Evolutionary conservation across 371 early-diverging fungal species (phyloP).

Genomic region (Vairimorpha necatrix): DNA sequence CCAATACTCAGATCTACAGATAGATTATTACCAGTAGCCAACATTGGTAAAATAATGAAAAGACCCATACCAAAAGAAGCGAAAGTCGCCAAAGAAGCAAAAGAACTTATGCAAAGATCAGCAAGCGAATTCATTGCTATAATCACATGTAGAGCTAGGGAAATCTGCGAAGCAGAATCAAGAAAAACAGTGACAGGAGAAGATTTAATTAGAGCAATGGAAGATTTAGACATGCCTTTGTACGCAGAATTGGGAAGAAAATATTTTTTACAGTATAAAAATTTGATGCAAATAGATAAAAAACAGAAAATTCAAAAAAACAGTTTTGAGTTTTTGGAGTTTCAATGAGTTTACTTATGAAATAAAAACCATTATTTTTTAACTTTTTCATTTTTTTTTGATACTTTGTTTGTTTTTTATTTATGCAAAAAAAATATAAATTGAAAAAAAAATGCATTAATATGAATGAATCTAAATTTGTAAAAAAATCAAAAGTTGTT

Average conservation of each 20-base stretch:
- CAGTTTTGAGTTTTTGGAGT: not conserved
- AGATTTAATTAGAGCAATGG: constrained; percentile 96
- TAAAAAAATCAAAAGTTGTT: too few relatives aligned
- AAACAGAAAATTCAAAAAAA: not conserved
- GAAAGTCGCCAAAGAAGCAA: constrained; percentile 96
- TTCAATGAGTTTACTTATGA: not conserved
- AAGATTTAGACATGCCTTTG: constrained; percentile 90
- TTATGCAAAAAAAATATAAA: not conserved
- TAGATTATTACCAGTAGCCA: constrained; percentile 83
- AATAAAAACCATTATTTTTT: too few relatives aligned
- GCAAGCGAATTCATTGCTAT: constrained; percentile 98
- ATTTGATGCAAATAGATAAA: constrained; percentile 56
- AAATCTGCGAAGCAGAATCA: constrained; percentile 70
- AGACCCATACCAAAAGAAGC: constrained; percentile 87
- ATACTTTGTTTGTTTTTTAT: not conserved
- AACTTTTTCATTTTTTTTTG: not conserved
- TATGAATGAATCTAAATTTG: not conserved
- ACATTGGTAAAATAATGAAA: constrained; percentile 97
- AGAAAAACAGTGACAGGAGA: constrained; percentile 98
- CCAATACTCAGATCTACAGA: constrained; percentile 67
- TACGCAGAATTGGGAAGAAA: constrained; percentile 85
- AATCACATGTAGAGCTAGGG: constrained; percentile 79
- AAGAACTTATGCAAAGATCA: constrained; percentile 93
- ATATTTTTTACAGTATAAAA: constrained; percentile 81
- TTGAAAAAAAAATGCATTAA: not conserved